Conservation (phyloP, 768 basidiomycete species). For the Cystofilobasidium capitatum region DNA sequence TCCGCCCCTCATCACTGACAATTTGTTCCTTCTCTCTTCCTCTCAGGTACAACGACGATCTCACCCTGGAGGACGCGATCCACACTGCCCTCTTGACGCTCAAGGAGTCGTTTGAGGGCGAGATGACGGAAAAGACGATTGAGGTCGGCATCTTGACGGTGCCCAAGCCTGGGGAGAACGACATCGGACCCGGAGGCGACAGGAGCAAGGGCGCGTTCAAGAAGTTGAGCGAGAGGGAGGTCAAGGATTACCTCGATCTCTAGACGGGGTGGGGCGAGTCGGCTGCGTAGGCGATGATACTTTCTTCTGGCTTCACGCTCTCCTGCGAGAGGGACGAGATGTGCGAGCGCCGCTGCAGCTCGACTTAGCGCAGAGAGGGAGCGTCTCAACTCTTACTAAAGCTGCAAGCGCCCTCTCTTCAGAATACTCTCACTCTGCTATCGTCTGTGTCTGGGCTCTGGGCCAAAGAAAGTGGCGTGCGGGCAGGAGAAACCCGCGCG, state of each 20-base stretch:
- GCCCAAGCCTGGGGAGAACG: constrained; percentile 55
- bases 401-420: no score
- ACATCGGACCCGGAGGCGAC: constrained; percentile 57
- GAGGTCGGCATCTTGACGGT: constrained; percentile 95
- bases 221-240: constrained; percentile 92
- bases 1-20: neutral
- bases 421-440: no score
- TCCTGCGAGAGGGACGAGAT: no score
- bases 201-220: constrained; percentile 78
- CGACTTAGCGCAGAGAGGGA: no score
- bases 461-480: no score
- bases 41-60: constrained; percentile 91
- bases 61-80: constrained; percentile 95
- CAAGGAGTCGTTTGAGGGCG: constrained; percentile 99
- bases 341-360: no score
- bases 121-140: constrained; percentile 99
- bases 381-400: no score
- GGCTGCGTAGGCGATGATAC: no score
- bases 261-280: no score
- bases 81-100: constrained; percentile 95
- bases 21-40: constrained; percentile 32
- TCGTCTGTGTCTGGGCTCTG: no score
- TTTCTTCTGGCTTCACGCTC: no score
- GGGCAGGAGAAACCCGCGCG: no score
- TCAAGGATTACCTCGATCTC: constrained; percentile 69